phyloP scores from a whole-genome alignment of 176 grass and related monocot genomes.

The Microstegium vimineum region DNA sequence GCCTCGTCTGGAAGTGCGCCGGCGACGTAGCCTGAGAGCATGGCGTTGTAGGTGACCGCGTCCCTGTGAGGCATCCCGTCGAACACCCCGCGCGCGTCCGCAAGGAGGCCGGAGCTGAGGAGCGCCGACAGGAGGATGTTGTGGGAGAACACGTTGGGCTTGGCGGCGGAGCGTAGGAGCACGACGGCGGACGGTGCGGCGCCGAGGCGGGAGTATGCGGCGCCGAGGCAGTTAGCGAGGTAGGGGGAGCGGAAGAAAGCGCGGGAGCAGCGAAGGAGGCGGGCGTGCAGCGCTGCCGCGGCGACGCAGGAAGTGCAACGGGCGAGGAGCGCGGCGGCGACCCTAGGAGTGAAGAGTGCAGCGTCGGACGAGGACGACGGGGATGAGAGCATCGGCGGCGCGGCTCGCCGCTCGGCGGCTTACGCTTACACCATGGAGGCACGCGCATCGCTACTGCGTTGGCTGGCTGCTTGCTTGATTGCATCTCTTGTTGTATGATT shows the following conservation, averaged over 20 bases:
- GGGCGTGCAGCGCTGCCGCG: constrained; percentile 46
- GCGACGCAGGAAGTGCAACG: constrained; percentile 32
- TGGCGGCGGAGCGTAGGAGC: constrained; percentile 21
- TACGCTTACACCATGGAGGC: background rate
- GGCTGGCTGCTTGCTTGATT: background rate
- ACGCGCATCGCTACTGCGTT: background rate
- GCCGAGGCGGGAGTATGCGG: constrained; percentile 55
- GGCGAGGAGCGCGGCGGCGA: constrained; percentile 38
- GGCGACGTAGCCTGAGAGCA: constrained; percentile 54
- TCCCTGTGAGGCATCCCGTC: constrained; percentile 61
- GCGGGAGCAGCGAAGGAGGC: constrained; percentile 52
- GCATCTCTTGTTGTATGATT: background rate
- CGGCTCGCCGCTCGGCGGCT: background rate
- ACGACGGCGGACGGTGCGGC: constrained; percentile 18
- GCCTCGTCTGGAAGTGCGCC: constrained; percentile 20
- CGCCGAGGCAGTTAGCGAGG: constrained; percentile 60
- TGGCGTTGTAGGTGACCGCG: constrained; percentile 59
- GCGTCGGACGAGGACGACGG: background rate
- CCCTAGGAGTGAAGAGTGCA: background rate
- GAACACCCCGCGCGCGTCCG: constrained; percentile 49
- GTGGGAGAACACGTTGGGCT: constrained; percentile 46
- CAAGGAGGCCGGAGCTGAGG: constrained; percentile 18
- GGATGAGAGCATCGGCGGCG: constrained; percentile 5
- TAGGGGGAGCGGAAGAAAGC: constrained; percentile 39
- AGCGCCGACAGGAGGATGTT: constrained; percentile 53